Evolutionary conservation across 305 asterid species (phyloP).

Genomic region (Solanum aculeatissimum): DNA sequence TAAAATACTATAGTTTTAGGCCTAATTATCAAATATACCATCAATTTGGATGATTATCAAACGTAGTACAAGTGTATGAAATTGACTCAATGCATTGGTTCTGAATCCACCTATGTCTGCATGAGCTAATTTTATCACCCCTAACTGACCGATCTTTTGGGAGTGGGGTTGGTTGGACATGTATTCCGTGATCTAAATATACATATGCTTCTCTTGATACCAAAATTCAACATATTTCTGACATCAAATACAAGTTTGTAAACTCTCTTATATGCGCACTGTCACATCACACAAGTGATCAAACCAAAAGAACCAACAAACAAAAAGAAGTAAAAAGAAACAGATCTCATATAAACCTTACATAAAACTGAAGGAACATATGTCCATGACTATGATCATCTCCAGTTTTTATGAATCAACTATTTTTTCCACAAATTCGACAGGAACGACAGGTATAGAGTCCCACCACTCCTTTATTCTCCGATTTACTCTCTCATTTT

Average conservation of each 20-base stretch:
- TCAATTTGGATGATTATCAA: too few species aligned
- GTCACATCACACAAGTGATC: not conserved
- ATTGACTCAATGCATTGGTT: too few species aligned
- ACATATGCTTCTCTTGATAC: not conserved
- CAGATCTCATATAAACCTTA: not conserved
- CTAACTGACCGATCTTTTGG: not conserved
- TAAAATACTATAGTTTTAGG: too few species aligned
- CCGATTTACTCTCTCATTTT: constrained; percentile 50
- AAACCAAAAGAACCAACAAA: not conserved
- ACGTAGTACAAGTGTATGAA: too few species aligned
- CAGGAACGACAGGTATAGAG: constrained; percentile 63
- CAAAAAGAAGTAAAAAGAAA: not conserved
- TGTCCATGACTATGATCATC: not conserved
- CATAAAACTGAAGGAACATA: not conserved
- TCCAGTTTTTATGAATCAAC: not conserved
- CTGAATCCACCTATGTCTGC: too few species aligned
- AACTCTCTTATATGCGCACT: not conserved
- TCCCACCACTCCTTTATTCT: constrained; percentile 92
- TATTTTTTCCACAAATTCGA: constrained; percentile 33
- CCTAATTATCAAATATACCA: too few species aligned
- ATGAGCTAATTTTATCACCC: not conserved
- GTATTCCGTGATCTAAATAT: not conserved
- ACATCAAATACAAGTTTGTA: not conserved
- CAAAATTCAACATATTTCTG: not conserved
- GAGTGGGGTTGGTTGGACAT: not conserved